Base-by-base conservation (phyloP, 148 eudicot genomes). In the Hydrangea macrophylla region DNA sequence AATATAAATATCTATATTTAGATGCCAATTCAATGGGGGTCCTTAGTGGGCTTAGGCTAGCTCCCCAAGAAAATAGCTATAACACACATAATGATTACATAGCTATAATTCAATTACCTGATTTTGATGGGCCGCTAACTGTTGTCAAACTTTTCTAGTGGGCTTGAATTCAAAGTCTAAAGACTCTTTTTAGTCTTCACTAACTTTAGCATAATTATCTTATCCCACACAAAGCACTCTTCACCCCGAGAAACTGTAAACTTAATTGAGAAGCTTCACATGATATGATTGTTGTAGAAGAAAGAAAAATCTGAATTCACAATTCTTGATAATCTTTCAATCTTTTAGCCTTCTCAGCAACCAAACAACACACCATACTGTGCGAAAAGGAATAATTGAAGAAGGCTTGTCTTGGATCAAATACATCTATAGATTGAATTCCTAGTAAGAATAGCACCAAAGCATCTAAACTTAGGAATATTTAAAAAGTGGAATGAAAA, bases 141-240 rank as follows among this genome's bases (percentile, higher is more conserved):
- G 39, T 24, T 30, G 50, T 67, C 50, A 35, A 32, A 44, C n/a
- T 45, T 55, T 36, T 50, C 25, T 30, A 7, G 26, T 17, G 60
- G 51, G 48, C 24, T 67, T 55, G 25, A 67, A 55, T 28, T 25
- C 32, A 35, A 22, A 57, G 53, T 48, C 53, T 48, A 48, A 48
- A 45, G 53, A 0, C 7, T 42, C 53, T 12, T 6, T n/a, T n/a
- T n/a, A n/a, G n/a, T 1, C 53, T 48, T 48, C 53, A 5, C 60
- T 67, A 35, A 35, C 60, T 67, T 65, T 35, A 50, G 39, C 69
- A 65, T 65, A 48, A 50, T 61, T 39, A 44, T 63, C 30, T 24
- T 9, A 18, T 15, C 69, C 40, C 68, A 50, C 37, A 23, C 23
- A 30, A 64, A 48, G 42, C 57, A 40, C 51, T 44, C 20, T 25